Conservation (phyloP, 2,329 filamentous ascomycete species). For the Talaromyces sp. region DNA sequence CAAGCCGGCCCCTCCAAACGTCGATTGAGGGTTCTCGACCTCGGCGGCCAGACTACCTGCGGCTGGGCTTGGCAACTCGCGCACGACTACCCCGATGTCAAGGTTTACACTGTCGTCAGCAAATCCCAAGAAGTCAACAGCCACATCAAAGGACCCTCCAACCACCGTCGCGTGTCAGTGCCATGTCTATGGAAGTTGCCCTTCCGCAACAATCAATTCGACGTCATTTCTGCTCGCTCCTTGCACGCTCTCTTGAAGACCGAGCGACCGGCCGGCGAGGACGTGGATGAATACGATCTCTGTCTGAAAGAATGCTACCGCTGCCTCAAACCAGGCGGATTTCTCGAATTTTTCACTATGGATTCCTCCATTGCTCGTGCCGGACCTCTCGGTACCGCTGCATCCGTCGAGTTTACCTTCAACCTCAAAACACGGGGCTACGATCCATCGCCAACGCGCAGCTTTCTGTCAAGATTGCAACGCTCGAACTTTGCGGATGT, state of each 20-base stretch:
- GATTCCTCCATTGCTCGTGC: slow-evolving; percentile 88
- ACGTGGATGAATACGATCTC: slow-evolving; percentile 80
- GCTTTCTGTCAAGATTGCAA: slow-evolving; percentile 70
- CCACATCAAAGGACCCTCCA: slow-evolving; percentile 75
- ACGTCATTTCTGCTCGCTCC: slow-evolving; percentile 84
- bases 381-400: slow-evolving; percentile 72
- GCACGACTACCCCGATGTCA: slow-evolving; percentile 75
- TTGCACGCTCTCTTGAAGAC: slow-evolving; percentile 78
- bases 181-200: slow-evolving; percentile 74
- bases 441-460: slow-evolving; percentile 77
- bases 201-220: slow-evolving; percentile 81
- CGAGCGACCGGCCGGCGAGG: slow-evolving; percentile 59
- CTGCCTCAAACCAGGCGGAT: slow-evolving; percentile 87
- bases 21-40: slow-evolving; percentile 71
- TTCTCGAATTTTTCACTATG: slow-evolving; percentile 84
- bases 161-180: slow-evolving; percentile 80
- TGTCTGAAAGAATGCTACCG: slow-evolving; percentile 84
- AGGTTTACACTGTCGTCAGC: slow-evolving; percentile 82
- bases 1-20: slow-evolving; percentile 22
- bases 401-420: slow-evolving; percentile 88
- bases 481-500: slow-evolving; percentile 74
- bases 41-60: slow-evolving; percentile 77
- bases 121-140: slow-evolving; percentile 69
- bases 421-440: slow-evolving; percentile 85
- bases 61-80: slow-evolving; percentile 97